Evolutionary conservation across 208 protist genomes (phyloP).

Genomic region (Trypanosoma lewisi): DNA sequence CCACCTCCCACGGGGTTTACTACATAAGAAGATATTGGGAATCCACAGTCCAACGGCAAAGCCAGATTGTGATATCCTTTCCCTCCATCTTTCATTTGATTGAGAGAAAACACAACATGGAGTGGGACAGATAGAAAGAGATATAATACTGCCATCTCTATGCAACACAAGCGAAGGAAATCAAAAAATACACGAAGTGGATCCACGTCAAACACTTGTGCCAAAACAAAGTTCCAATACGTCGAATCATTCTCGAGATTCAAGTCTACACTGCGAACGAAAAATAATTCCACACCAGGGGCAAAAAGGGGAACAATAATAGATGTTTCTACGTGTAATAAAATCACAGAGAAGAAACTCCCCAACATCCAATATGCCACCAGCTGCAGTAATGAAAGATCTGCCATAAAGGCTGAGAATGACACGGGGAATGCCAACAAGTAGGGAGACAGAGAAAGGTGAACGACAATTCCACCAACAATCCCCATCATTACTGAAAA

Average conservation of each 20-base stretch:
- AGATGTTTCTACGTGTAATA: constrained; percentile 50
- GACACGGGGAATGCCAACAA: constrained; percentile 39
- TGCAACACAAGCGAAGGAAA: constrained; percentile 40
- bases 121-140: constrained; percentile 52
- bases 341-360: constrained; percentile 37
- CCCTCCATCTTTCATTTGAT: constrained; percentile 4
- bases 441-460: constrained; percentile 56
- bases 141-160: constrained; percentile 49
- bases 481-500: constrained; percentile 51
- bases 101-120: constrained; percentile 29
- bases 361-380: constrained; percentile 64
- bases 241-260: constrained; percentile 38
- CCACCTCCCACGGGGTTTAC: too few relatives aligned
- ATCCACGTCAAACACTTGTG: constrained; percentile 62
- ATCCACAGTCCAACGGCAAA: constrained; percentile 12
- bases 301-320: constrained; percentile 69
- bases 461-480: constrained; percentile 49
- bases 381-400: constrained; percentile 38
- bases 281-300: constrained; percentile 79
- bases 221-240: constrained; percentile 63
- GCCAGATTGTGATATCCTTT: not conserved
- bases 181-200: constrained; percentile 43
- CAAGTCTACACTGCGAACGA: constrained; percentile 64
- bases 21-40: constrained; percentile 7
- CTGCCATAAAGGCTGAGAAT: constrained; percentile 31